Base-by-base conservation (phyloP, 768 basidiomycete genomes). In the Austroboletus eburneus region DNA sequence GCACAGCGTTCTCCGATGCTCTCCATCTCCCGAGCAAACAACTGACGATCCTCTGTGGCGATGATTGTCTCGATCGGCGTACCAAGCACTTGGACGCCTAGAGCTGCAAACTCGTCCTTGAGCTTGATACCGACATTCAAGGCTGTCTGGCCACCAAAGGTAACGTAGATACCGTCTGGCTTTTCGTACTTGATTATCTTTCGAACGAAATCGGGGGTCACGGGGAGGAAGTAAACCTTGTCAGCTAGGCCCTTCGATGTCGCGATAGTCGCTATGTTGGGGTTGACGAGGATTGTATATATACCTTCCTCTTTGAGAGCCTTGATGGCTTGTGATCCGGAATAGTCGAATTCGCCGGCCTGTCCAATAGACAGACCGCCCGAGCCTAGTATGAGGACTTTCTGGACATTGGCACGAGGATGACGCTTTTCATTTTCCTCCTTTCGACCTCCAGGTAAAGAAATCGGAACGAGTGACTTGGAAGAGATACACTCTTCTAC, bases 341-440 rank as follows among this genome's bases (percentile, higher is more conserved):
- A 98, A 72, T 99, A 99, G 70, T 99, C 96, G 70, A 99, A 99
- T 69, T 99, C 96, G 56, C 96, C 96, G 1, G 96, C 96, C 65
- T 99, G 96, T 41, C 96, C 96, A 55, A 99, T 99, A 10, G 94
- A 97, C 17, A 99, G 74, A 53, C 96, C 96, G 23, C 96, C 96
- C 6, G 95, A 97, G 39, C 96, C 96, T 42, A 99, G 83, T 55
- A 99, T 91, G 57, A 99, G 77, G 44, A 99, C 94, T 71, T 99
- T 99, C 58, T 79, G 81, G 43, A 96, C 91, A 51, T 85, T 77
- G 47, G 77, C 78, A 51, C 82, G 83, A 42, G 85, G 88, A 34
- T 77, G 73, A 44, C 75, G 81, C 68, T 62, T 74, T 54, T 86
- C 85, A 67, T 94, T 95, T 50, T 91, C 91, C 57, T 78, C 87